Conservation (phyloP, 768 basidiomycete species). For the Phaeotremella skinneri region DNA sequence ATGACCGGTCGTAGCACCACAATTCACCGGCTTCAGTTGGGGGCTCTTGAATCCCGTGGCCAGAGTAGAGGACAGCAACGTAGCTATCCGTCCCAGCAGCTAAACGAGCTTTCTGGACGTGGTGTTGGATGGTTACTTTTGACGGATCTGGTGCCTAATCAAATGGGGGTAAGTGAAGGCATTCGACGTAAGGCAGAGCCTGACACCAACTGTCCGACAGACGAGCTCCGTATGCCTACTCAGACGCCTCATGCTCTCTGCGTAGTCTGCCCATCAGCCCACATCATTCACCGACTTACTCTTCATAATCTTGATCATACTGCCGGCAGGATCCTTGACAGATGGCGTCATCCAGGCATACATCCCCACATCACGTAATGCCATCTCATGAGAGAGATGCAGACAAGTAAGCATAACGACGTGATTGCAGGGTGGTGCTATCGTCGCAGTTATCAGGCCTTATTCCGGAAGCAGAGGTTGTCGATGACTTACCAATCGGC, state of each 20-base stretch:
- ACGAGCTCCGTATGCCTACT: constrained; percentile 8
- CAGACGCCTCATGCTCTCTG: constrained; percentile 10
- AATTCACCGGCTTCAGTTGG: constrained; percentile 47
- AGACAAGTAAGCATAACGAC: constrained; percentile 43
- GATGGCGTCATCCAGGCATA: constrained; percentile 38
- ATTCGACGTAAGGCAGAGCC: not conserved
- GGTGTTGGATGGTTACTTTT: constrained; percentile 36
- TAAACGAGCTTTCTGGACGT: constrained; percentile 34
- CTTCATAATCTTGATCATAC: constrained; percentile 43
- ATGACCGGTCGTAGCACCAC: constrained; percentile 44
- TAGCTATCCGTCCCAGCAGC: constrained; percentile 38
- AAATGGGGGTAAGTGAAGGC: not conserved
- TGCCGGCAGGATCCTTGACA: constrained; percentile 37
- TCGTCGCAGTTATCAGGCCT: not conserved
- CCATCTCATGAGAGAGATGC: constrained; percentile 42
- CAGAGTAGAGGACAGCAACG: constrained; percentile 37
- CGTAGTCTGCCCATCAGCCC: constrained; percentile 12
- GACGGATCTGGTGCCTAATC: constrained; percentile 38
- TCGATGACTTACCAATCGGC: not conserved
- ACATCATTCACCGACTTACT: constrained; percentile 22
- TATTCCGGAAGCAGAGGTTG: not conserved
- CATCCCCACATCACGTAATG: constrained; percentile 33
- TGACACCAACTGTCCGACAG: constrained; percentile 16
- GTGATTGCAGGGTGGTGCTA: constrained; percentile 28
- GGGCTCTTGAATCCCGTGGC: constrained; percentile 47